Conservation (phyloP, 148 eudicot genomes). For the Rhododendron molle region DNA sequence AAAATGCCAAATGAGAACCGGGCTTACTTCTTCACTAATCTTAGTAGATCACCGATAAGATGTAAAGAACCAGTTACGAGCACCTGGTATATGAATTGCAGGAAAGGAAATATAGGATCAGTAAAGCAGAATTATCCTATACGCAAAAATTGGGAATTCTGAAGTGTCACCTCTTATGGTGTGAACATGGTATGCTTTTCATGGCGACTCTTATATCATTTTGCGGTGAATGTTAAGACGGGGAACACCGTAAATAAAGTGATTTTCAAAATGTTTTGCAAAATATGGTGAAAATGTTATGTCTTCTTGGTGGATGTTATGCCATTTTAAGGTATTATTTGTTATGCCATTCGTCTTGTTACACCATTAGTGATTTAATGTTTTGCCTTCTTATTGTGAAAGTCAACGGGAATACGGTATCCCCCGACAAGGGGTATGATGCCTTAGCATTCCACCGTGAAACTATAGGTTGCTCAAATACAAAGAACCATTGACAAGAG, state of each 20-base stretch:
- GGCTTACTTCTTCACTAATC: conserved; percentile 74
- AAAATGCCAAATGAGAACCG: not conserved
- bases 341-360: not conserved
- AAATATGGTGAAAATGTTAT: not conserved
- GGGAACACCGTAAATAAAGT: not conserved
- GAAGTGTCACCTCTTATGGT: not conserved
- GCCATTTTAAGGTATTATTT: not conserved
- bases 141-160: not conserved
- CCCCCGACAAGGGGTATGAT: not conserved
- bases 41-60: conserved; percentile 80
- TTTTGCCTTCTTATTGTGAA: not conserved
- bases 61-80: conserved; percentile 91
- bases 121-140: not conserved
- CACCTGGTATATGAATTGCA: conserved; percentile 42
- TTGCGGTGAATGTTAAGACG: not conserved
- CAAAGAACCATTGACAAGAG: not conserved
- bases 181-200: not conserved
- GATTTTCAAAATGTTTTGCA: not conserved
- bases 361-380: not conserved
- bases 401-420: not conserved
- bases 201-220: not conserved
- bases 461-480: not conserved
- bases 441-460: not conserved
- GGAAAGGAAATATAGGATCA: not conserved
- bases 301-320: not conserved